Conservation (phyloP, 805 yeast genomes). For the Starmerella apis region DNA sequence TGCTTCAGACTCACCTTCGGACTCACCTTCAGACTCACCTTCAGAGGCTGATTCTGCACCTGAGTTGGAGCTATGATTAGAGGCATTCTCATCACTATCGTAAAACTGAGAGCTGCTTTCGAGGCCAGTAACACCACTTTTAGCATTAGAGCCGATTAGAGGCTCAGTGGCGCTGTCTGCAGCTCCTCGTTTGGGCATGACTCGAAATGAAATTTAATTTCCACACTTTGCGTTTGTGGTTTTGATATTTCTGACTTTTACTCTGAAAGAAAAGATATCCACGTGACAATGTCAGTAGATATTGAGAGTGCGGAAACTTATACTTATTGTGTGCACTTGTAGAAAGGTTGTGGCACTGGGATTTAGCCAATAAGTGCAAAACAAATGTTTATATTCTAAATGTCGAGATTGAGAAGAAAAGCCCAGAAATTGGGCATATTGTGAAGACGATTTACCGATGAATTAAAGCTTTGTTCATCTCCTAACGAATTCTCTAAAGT, state of each 20-base stretch:
- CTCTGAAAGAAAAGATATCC: background rate
- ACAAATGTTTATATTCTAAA: too few relatives aligned
- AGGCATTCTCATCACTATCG: background rate
- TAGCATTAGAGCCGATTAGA: background rate
- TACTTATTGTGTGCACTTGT: too few relatives aligned
- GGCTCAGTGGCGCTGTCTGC: constrained; percentile 3
- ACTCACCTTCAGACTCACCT: background rate
- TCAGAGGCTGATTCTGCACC: background rate
- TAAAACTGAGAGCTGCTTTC: background rate
- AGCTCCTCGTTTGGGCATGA: constrained; percentile 7
- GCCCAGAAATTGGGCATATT: too few relatives aligned
- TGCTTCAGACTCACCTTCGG: background rate
- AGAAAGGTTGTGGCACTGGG: too few relatives aligned
- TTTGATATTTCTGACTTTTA: background rate
- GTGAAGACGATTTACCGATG: too few relatives aligned
- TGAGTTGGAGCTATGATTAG: background rate
- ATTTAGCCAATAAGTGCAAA: too few relatives aligned
- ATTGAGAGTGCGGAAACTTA: too few relatives aligned
- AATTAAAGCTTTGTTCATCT: too few relatives aligned
- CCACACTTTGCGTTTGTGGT: constrained; percentile 4
- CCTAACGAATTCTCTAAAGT: too few relatives aligned
- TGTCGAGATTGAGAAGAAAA: too few relatives aligned
- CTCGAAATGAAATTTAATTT: constrained; percentile 6
- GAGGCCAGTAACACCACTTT: background rate
- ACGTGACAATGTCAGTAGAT: background rate